phyloP scores from a whole-genome alignment of 2,329 filamentous ascomycete genomes.

The Ophiocordyceps camponoti-leonardi region DNA sequence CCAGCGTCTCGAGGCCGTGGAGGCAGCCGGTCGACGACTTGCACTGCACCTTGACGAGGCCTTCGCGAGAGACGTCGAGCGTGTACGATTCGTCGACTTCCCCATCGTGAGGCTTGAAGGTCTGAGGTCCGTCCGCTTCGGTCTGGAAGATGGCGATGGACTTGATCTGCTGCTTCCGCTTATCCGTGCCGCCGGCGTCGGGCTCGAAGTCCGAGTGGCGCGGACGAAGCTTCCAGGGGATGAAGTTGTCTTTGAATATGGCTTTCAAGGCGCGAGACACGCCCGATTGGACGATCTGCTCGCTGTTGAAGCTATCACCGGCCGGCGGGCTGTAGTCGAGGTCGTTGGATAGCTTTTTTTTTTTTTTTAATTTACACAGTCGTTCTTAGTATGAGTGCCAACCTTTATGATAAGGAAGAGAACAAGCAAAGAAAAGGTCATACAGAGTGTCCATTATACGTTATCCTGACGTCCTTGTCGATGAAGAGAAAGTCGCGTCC shows the following conservation, averaged over 20 bases:
- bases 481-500: neutral
- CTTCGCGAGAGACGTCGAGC: slow-evolving; percentile 39
- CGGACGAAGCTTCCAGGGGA: slow-evolving; percentile 63
- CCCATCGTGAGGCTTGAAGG: slow-evolving; percentile 43
- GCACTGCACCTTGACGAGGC: slow-evolving; percentile 45
- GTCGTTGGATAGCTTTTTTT: slow-evolving; percentile 24
- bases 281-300: slow-evolving; percentile 35
- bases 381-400: too few species aligned
- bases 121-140: slow-evolving; percentile 28
- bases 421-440: neutral
- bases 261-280: slow-evolving; percentile 41
- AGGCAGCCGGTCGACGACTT: slow-evolving; percentile 51
- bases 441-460: neutral
- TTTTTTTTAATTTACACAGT: neutral
- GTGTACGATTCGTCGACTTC: slow-evolving; percentile 63
- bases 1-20: slow-evolving; percentile 58
- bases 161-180: slow-evolving; percentile 34
- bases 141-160: slow-evolving; percentile 47
- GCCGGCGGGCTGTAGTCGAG: slow-evolving; percentile 20
- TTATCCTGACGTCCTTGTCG: neutral
- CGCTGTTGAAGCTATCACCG: slow-evolving; percentile 24
- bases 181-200: slow-evolving; percentile 13
- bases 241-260: slow-evolving; percentile 51
- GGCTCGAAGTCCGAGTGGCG: slow-evolving; percentile 52
- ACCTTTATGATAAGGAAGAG: too few species aligned